These are phyloP conservation scores for Heliamphora exappendiculata DNA, from an alignment of 148 eudicot genomes.

Conservation along the genomic window DNA sequence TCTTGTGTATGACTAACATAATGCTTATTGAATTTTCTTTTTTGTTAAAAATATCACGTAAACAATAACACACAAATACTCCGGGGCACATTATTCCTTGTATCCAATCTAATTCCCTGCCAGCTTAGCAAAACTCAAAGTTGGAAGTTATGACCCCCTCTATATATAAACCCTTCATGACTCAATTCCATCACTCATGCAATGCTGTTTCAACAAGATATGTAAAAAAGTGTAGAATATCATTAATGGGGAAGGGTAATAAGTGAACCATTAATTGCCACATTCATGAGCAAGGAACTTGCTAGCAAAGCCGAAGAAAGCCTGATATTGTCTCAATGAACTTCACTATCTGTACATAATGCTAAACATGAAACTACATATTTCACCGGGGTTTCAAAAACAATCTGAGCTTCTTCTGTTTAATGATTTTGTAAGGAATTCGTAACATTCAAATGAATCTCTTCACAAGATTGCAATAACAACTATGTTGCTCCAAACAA, in stretches of 20 bases:
- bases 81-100: too few species aligned
- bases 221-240: too few species aligned
- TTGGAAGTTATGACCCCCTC: background rate
- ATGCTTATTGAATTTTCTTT: too few species aligned
- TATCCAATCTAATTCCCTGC: background rate
- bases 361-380: background rate
- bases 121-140: background rate
- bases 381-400: background rate
- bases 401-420: too few species aligned
- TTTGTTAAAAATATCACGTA: too few species aligned
- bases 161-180: background rate
- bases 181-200: slow-evolving; percentile 4
- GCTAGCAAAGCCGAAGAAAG: background rate
- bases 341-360: background rate
- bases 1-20: too few species aligned
- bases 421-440: background rate
- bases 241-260: background rate
- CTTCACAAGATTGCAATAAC: background rate
- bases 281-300: background rate
- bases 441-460: background rate
- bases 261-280: background rate
- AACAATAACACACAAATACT: too few species aligned
- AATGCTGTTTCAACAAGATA: background rate
- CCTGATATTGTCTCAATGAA: background rate
- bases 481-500: background rate